Base-by-base conservation (phyloP, 176 grass and related monocot species). In the Hordeum marinum region DNA sequence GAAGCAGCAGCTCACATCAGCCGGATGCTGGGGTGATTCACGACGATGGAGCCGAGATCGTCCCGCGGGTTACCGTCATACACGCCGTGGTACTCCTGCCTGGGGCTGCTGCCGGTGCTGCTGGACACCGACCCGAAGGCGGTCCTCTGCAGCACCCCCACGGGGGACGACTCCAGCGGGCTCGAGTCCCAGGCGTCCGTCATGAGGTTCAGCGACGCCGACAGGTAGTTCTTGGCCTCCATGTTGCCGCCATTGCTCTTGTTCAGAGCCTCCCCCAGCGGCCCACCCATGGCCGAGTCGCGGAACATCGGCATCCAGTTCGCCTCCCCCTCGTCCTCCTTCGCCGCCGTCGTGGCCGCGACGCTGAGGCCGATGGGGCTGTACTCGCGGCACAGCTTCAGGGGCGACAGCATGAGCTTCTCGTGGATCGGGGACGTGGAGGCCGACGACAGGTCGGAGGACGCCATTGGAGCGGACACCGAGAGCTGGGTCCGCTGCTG, bases 21-120 rank as follows among this genome's bases (percentile, higher is more conserved):
- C 48, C 84, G 89, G 72, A 91, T 95, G 75, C 87, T 93, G 24
- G 91, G 89, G 23, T 92, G 92, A 87, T 82, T 89, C 63, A 94
- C 96, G 80, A 98, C 79, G 76, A 87, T 79, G 23, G 96, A 93
- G 76, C 96, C 89, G 5, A 98, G 91, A 83, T 95, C 93, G 21
- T 92, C 85, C 8, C 85, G 72, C 37, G 72, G 46, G 46, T 85
- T 90, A 70, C 87, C 88, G 27, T 93, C 93, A 43, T 95, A 90
- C 4, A 84, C 72, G 25, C 83, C 82, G 15, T 90, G 88, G 76
- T 83, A 88, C 75, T 96, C 96, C 76, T 85, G 77, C 75, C 88
- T 87, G 36, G 96, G 96, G 80, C 96, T 99, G 76, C 96, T 99
- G 20, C 96, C 91, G 0, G 96, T 92, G 85, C 96, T 96, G 35